Percentiles rank a stretch among this genome's conserved stretches.
Conservation (phyloP, 1,284 basidiomycete species). For the Ustilago crameri region DNA sequence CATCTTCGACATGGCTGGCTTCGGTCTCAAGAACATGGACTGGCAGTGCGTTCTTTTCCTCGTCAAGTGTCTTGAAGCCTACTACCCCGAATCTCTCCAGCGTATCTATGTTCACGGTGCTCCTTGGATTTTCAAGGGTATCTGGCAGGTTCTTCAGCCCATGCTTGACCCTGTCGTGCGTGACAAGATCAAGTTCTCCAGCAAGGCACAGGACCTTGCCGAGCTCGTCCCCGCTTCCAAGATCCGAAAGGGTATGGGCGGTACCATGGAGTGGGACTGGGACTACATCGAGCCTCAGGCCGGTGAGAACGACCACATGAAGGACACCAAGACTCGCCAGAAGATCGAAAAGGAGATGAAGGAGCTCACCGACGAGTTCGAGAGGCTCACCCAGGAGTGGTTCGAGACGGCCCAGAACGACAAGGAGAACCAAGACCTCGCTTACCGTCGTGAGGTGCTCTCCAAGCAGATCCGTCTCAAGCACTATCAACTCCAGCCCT, state of each 20-base stretch:
- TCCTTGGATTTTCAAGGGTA: conserved; percentile 68
- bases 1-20: conserved; percentile 66
- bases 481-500: conserved; percentile 63
- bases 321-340: conserved; percentile 61
- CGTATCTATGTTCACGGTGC: conserved; percentile 67
- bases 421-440: conserved; percentile 44
- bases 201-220: conserved; percentile 61
- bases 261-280: conserved; percentile 68
- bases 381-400: conserved; percentile 62
- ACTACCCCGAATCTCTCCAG: conserved; percentile 67
- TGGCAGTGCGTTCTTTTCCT: conserved; percentile 67
- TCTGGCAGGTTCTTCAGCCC: conserved; percentile 67
- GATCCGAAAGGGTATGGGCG: conserved; percentile 67
- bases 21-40: conserved; percentile 68
- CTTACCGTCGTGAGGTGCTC: conserved; percentile 61
- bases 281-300: conserved; percentile 66
- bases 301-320: conserved; percentile 62
- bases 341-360: conserved; percentile 60
- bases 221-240: conserved; percentile 60
- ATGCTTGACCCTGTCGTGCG: conserved; percentile 67
- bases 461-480: conserved; percentile 65
- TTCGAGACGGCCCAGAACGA: conserved; percentile 46
- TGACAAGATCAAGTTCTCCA: conserved; percentile 67
- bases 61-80: conserved; percentile 67
- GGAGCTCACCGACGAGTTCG: conserved; percentile 59